These are phyloP conservation scores for Flaveria sonorensis DNA, from an alignment of 129 eudicot genomes.

Conservation along the genomic window DNA sequence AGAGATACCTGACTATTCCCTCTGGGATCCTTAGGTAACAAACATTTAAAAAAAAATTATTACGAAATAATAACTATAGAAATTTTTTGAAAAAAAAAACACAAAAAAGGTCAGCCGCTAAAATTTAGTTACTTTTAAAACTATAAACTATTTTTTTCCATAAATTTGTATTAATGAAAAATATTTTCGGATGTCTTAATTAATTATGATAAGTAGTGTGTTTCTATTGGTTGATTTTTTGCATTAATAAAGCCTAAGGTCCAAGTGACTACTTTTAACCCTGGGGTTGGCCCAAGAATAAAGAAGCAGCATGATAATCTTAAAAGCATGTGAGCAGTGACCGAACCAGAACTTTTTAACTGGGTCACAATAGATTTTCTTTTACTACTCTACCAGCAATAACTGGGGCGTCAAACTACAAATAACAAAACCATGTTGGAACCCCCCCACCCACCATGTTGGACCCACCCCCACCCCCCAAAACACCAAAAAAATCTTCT, in stretches of 20 bases:
- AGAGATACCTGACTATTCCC: constrained; percentile 54
- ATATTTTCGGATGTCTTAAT: constrained; percentile 12
- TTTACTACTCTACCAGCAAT: not conserved
- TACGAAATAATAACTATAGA: not conserved
- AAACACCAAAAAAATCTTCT: not conserved
- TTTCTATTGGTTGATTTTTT: constrained; percentile 12
- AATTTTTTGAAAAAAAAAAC: not conserved
- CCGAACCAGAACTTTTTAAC: constrained; percentile 13
- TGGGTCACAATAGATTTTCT: not conserved
- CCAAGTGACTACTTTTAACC: constrained; percentile 19
- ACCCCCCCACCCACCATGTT: not conserved
- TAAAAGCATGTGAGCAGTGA: not conserved
- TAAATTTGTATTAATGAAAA: constrained; percentile 12
- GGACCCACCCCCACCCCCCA: not conserved
- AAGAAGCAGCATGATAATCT: constrained; percentile 26
- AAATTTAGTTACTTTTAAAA: not conserved
- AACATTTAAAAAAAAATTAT: constrained; percentile 6
- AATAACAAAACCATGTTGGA: not conserved
- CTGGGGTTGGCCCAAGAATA: constrained; percentile 18
- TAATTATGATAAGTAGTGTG: not conserved
- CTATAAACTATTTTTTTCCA: constrained; percentile 16
- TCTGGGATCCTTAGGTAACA: constrained; percentile 51
- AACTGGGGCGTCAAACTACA: constrained; percentile 2
- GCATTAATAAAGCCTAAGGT: constrained; percentile 29
- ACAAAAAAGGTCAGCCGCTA: constrained; percentile 16